phyloP scores from a whole-genome alignment of 202 grass and related monocot genomes.

The Panicum hallii region DNA sequence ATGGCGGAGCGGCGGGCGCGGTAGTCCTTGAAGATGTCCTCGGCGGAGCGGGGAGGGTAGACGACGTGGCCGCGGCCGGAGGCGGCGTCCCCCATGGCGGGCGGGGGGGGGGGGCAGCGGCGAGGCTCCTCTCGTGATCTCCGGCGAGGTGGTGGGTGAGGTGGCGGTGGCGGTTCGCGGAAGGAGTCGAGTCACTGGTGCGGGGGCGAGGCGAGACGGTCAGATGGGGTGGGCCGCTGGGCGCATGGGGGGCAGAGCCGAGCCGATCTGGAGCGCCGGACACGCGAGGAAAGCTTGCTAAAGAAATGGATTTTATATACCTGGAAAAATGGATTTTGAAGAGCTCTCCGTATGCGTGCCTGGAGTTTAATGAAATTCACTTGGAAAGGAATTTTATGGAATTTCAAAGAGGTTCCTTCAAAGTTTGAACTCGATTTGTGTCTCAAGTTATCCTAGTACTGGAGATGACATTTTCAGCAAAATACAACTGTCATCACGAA shows the following conservation, averaged over 20 bases:
- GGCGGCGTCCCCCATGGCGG: constrained; percentile 11
- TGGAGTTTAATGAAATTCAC: background rate
- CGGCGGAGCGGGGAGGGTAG: constrained; percentile 58
- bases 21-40: constrained; percentile 79
- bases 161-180: constrained; percentile 3
- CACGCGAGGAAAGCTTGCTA: background rate
- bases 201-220: background rate
- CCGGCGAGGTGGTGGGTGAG: constrained; percentile 37
- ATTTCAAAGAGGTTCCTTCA: background rate
- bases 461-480: background rate
- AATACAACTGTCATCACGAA: background rate
- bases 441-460: background rate
- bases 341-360: background rate
- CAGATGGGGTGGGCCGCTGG: constrained; percentile 1
- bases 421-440: background rate
- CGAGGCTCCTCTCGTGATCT: constrained; percentile 5
- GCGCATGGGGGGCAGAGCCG: background rate
- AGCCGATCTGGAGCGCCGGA: background rate
- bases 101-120: background rate
- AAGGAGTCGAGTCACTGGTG: background rate
- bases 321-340: background rate
- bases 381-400: background rate
- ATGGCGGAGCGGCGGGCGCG: constrained; percentile 67
- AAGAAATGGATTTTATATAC: background rate
- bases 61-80: constrained; percentile 33